Conservation (phyloP, 306 rosid genomes). For the Styphnolobium japonicum region DNA sequence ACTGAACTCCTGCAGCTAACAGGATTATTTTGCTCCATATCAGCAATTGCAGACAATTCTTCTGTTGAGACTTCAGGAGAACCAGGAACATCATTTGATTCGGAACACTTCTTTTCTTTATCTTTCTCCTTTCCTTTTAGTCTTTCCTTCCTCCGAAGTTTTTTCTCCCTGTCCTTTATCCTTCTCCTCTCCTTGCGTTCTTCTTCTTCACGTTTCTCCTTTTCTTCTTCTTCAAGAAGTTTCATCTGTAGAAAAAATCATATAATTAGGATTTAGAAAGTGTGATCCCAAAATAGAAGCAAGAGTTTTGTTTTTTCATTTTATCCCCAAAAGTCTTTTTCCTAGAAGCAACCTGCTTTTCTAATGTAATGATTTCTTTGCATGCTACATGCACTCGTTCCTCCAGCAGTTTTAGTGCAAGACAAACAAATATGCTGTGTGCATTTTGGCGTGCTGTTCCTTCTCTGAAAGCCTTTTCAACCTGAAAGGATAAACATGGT, state of each 20-base stretch:
- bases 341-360: conserved; percentile 80
- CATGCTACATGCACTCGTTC: conserved; percentile 96
- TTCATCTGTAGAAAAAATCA: conserved; percentile 62
- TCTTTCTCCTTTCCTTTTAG: conserved; percentile 91
- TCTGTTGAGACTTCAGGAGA: conserved; percentile 59
- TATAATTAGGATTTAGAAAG: conserved; percentile 25
- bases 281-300: conserved; percentile 21
- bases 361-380: conserved; percentile 93
- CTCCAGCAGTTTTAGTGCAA: conserved; percentile 91
- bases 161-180: conserved; percentile 91
- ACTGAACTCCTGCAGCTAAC: conserved; percentile 45
- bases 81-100: conserved; percentile 41
- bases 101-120: conserved; percentile 53
- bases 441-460: conserved; percentile 99
- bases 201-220: conserved; percentile 96
- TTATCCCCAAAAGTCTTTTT: not conserved
- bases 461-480: conserved; percentile 98
- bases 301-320: not conserved
- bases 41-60: conserved; percentile 49
- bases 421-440: conserved; percentile 95
- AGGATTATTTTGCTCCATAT: conserved; percentile 58
- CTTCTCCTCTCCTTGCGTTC: conserved; percentile 96
- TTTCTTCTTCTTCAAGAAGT: conserved; percentile 99
- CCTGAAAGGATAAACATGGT: conserved; percentile 56
- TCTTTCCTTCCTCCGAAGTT: conserved; percentile 90